Base-by-base conservation (phyloP, 768 basidiomycete species). In the Wakefieldia striispora region DNA sequence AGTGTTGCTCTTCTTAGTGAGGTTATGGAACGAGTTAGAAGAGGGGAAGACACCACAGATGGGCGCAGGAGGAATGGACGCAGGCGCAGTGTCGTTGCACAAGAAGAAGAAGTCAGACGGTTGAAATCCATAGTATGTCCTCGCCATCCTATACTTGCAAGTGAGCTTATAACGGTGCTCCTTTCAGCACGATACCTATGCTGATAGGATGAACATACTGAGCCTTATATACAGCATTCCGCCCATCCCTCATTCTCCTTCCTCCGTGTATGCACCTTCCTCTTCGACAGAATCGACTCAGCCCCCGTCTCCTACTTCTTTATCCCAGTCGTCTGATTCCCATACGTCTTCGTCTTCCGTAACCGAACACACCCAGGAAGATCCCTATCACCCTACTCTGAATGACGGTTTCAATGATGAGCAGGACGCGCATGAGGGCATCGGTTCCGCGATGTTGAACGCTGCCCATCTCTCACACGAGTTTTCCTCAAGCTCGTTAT, bases 191-290 rank as follows among this genome's bases (percentile, higher is more conserved):
- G 93, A 95, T 68, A 95, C 93, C 9, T 95, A 95, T 67, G 91
- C 89, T 50, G 91, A 95, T 68, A 82, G 93, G 44, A 92, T 95
- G 87, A 88, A 89, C 62, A 93, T 95, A 62, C 79, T 95, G 47
- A 89, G 88, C 59, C 77, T 90, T 56, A 91, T 92, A 54, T 93
- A 93, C 73, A 86, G 83, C 66, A 91, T 93, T 66, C 88, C 88
- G 21, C 78, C 86, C 38, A 78, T 82, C 38, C 85, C 86, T 19
- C 81, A 87, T 61, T 76, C 86, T 11, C 78, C 81, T 23, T 67
- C 81, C 14, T 75, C 80, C 7, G 60, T 76, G 43, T 80, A 80
- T 66, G 66, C 75, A 47, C 56, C 62, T 20, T 69, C 75, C 35
- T 69, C 72, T 40, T 68, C 68, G n/a, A 68, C 68, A 1, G 67